Base-by-base conservation (phyloP, 176 grass and related monocot species). In the Cymbopogon citratus region DNA sequence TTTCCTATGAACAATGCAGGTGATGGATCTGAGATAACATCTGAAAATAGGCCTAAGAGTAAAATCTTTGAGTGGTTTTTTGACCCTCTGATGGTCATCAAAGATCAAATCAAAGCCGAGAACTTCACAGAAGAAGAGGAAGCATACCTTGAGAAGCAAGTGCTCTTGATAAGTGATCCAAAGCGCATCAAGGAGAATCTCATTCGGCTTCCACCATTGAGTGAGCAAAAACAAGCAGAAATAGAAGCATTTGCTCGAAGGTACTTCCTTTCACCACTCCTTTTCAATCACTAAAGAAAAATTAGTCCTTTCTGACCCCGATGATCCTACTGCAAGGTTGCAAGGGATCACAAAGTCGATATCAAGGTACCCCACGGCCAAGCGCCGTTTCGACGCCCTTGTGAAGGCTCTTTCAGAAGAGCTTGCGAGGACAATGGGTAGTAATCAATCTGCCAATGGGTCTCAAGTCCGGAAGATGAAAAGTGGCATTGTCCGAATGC, bases 331-430 rank as follows among this genome's bases (percentile, higher is more conserved):
- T 19, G 7, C 80, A 59, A 99, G 93, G 56, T 85, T 99, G 87
- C 87, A 93, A 91, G 96, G 96, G 44, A 99, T 99, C 76, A 99
- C 93, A 12, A 93, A 80, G 65, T 91, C 92, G 0, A 95, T 99
- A 65, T 93, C 93, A 49, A 95, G 93, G 52, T 99, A 91, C 87
- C 96, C 96, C 13, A 99, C 92, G 43, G 61, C 81, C 19, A 99
- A 93, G 65, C 90, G 91, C 1, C 93, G 92, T 26, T 99, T 93
- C 10, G 89, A 93, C 0, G 80, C 71, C 52, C 92, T 95, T 26
- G 85, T 95, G 6, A 90, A 85, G 43, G 43, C 69, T 26, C 91
- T 95, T 36, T 90, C 82, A 0, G 89, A 91, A 69, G 92, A 99
- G 63, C 89, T 93, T 12, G 92, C 89, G 51, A 89, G 80, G 83